Evolutionary conservation across 2,329 filamentous ascomycete genomes (phyloP).

Genomic region (Phoma sp.): DNA sequence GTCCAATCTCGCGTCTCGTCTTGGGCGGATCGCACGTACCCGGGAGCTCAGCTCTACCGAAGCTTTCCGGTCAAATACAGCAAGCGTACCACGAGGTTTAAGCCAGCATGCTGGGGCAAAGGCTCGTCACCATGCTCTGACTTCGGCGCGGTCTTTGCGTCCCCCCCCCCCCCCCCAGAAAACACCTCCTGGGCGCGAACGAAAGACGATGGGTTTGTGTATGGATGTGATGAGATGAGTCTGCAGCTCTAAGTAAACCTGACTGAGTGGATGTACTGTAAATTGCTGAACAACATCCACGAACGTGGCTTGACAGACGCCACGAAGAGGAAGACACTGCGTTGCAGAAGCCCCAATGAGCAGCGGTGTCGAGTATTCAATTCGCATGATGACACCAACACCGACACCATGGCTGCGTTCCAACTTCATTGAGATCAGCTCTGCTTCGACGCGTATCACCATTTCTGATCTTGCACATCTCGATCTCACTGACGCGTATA

Average conservation of each 20-base stretch:
- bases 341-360: too few species aligned
- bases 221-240: background rate
- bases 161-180: background rate
- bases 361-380: too few species aligned
- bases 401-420: too few species aligned
- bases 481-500: background rate
- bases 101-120: background rate
- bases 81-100: background rate
- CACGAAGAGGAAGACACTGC: too few species aligned
- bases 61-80: conserved; percentile 6
- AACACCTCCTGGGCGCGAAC: background rate
- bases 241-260: background rate
- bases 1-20: background rate
- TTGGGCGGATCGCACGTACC: background rate
- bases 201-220: background rate
- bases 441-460: background rate
- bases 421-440: background rate
- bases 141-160: conserved; percentile 1
- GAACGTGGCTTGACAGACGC: background rate
- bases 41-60: background rate
- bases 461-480: background rate
- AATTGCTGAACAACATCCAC: background rate
- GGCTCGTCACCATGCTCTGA: conserved; percentile 1
- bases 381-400: background rate
- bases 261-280: background rate